These are phyloP conservation scores for Penicillium brevicompactum DNA, from an alignment of 2,329 filamentous ascomycete genomes.

Conservation along the genomic window DNA sequence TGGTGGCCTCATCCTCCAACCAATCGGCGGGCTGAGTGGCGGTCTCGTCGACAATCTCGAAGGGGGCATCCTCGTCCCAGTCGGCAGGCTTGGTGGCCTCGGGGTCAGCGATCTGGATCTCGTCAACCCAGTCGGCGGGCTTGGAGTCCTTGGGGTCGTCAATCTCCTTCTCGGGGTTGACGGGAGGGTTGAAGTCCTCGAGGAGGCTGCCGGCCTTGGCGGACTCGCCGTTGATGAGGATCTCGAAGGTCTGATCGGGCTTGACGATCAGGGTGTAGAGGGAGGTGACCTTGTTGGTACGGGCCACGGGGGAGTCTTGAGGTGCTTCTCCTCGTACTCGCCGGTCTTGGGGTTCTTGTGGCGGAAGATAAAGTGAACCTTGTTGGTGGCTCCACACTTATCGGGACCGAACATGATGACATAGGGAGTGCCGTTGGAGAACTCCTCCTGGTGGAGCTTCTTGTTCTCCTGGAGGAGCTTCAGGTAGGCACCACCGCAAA, in stretches of 20 bases:
- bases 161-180: slow-evolving; percentile 94
- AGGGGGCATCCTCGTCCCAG: slow-evolving; percentile 98
- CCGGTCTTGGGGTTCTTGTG: slow-evolving; percentile 99
- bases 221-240: slow-evolving; percentile 87
- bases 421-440: slow-evolving; percentile 95
- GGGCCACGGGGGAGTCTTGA: slow-evolving; percentile 81
- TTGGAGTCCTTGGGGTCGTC: slow-evolving; percentile 92
- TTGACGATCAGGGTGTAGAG: slow-evolving; percentile 97
- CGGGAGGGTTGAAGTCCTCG: slow-evolving; percentile 88
- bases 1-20: slow-evolving; percentile 84
- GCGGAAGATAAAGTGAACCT: slow-evolving; percentile 97
- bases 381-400: slow-evolving; percentile 99
- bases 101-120: slow-evolving; percentile 86
- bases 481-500: slow-evolving; percentile 98
- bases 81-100: slow-evolving; percentile 95
- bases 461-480: slow-evolving; percentile 99
- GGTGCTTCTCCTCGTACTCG: slow-evolving; percentile 99
- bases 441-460: slow-evolving; percentile 94
- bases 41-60: slow-evolving; percentile 91
- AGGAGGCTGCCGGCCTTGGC: slow-evolving; percentile 88
- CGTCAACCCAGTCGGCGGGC: slow-evolving; percentile 94
- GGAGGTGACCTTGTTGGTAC: slow-evolving; percentile 86
- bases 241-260: slow-evolving; percentile 92
- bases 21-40: slow-evolving; percentile 92
- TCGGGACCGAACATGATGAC: slow-evolving; percentile 99